phyloP scores from a whole-genome alignment of 768 basidiomycete species.

The Lactifluus subvellereus region DNA sequence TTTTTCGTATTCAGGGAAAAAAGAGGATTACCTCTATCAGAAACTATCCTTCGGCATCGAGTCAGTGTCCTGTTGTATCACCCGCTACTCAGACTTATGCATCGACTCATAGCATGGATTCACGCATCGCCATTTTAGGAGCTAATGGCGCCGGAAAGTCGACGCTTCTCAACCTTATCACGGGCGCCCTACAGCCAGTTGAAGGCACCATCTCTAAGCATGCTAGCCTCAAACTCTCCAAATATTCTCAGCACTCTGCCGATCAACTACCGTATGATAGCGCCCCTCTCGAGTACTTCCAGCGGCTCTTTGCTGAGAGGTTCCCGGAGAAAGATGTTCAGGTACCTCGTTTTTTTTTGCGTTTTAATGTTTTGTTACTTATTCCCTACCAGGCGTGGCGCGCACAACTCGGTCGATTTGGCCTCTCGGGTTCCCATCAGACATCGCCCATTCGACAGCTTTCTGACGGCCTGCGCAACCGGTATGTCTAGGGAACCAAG shows the following conservation, averaged over 20 bases:
- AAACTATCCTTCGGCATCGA: slow-evolving; percentile 96
- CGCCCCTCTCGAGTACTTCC: slow-evolving; percentile 92
- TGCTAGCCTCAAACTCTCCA: slow-evolving; percentile 85
- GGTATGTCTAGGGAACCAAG: slow-evolving; percentile 42
- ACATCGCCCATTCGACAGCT: slow-evolving; percentile 90
- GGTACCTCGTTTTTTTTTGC: slow-evolving; percentile 31
- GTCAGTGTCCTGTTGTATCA: slow-evolving; percentile 40
- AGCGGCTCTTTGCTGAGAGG: slow-evolving; percentile 66
- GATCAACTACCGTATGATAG: slow-evolving; percentile 96
- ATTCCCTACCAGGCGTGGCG: slow-evolving; percentile 69
- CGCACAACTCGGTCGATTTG: slow-evolving; percentile 91
- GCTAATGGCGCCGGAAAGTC: slow-evolving; percentile 96
- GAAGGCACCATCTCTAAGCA: slow-evolving; percentile 90
- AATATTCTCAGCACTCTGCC: slow-evolving; percentile 98
- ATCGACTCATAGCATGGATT: slow-evolving; percentile 66
- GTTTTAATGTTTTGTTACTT: slow-evolving; percentile 8
- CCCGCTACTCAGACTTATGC: slow-evolving; percentile 8
- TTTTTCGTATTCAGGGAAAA: slow-evolving; percentile 91
- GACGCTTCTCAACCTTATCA: slow-evolving; percentile 88
- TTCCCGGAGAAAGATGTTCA: slow-evolving; percentile 91
- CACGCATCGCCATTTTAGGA: slow-evolving; percentile 91
- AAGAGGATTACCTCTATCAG: slow-evolving; percentile 81
- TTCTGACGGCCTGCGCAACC: slow-evolving; percentile 94
- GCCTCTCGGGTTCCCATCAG: slow-evolving; percentile 90
- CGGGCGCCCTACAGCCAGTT: slow-evolving; percentile 66